Percentiles rank a stretch among this genome's conserved stretches.
Evolutionary conservation across 2,329 filamentous ascomycete genomes (phyloP).

Genomic region (Claviceps sp.): DNA sequence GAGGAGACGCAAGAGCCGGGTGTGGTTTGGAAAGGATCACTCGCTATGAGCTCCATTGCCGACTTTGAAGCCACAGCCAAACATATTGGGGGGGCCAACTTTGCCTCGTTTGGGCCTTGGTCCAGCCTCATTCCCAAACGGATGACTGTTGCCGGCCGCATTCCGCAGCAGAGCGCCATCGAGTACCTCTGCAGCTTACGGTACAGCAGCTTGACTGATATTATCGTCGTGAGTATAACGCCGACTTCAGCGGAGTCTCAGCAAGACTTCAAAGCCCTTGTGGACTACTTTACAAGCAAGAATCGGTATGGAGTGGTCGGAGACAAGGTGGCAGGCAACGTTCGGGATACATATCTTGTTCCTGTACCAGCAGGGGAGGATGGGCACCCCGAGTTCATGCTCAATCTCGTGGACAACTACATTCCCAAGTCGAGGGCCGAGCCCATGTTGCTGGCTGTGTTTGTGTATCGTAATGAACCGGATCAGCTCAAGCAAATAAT

Average conservation of each 20-base stretch:
- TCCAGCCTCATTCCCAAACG: slow-evolving; percentile 57
- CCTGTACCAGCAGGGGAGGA: slow-evolving; percentile 62
- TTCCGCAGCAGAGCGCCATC: slow-evolving; percentile 69
- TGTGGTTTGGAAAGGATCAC: slow-evolving; percentile 63
- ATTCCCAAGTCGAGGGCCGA: slow-evolving; percentile 60
- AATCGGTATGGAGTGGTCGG: slow-evolving; percentile 79
- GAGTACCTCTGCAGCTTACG: slow-evolving; percentile 83
- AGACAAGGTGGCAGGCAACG: slow-evolving; percentile 58
- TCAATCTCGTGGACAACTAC: slow-evolving; percentile 73
- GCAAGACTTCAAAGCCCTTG: slow-evolving; percentile 59
- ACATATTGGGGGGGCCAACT: slow-evolving; percentile 73
- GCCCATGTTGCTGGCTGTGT: slow-evolving; percentile 67
- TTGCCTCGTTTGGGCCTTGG: slow-evolving; percentile 54
- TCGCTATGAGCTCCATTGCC: slow-evolving; percentile 66
- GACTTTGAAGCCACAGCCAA: slow-evolving; percentile 66
- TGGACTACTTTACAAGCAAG: slow-evolving; percentile 74
- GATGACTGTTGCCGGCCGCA: slow-evolving; percentile 63
- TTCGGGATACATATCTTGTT: slow-evolving; percentile 84
- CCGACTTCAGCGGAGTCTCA: slow-evolving; percentile 47
- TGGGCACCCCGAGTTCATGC: slow-evolving; percentile 71
- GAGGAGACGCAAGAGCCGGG: slow-evolving; percentile 56
- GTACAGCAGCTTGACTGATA: slow-evolving; percentile 69
- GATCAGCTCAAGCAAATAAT: slow-evolving; percentile 18
- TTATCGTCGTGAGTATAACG: slow-evolving; percentile 64
- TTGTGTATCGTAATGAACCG: slow-evolving; percentile 62